Base-by-base conservation (phyloP, 495 filamentous ascomycete genomes). In the Chaetomidium leptoderma region DNA sequence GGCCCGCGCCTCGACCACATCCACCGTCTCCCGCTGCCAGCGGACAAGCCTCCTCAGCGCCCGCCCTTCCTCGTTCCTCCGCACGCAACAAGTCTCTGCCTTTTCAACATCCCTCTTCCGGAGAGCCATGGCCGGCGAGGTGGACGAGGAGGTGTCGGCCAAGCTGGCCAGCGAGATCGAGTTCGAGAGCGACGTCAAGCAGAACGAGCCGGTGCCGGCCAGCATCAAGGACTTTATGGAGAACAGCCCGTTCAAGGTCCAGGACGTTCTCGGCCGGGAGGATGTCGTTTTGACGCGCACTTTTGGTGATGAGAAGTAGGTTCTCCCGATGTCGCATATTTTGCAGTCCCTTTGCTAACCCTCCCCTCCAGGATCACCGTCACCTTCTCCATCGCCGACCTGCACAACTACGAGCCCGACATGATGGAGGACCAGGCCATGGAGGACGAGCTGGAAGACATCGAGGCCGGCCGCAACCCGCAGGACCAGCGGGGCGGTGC, bases 311-410 rank as follows among this genome's bases (percentile, higher is more conserved):
- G 93, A 99, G 78, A 89, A 82, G 90, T 95, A 74, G 72, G 85
- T 73, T 40, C 7, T 21, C 19, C 11, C 23, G 23, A 14, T 6
- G 0, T 5, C 2, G 32, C 6, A 13, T 44, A 19, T 27, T 40
- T 42, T 52, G 21, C 45, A 30, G 3, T 40, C 30, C 10, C 42
- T 6, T 23, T 24, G 49, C 64, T 71, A 39, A 69, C 60, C 6
- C 13, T 4, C 9, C 32, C 40, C 4, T 26, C n/a, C 60, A 96
- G 90, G 61, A 95, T 99, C 77, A 86, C 85, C 56, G 83, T 97
- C 61, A 85, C 85, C 60, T 98, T 98, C 80, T 93, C 91, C 61
- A 91, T 96, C 69, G 85, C 89, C 62, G 95, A 97, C 71, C 81
- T 99, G 44, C 85, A 88, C 74, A 82, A 82, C 76, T 76, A 86